Evolutionary conservation across 106 monocot genomes (phyloP).

Genomic region (Triglochin maritima): DNA sequence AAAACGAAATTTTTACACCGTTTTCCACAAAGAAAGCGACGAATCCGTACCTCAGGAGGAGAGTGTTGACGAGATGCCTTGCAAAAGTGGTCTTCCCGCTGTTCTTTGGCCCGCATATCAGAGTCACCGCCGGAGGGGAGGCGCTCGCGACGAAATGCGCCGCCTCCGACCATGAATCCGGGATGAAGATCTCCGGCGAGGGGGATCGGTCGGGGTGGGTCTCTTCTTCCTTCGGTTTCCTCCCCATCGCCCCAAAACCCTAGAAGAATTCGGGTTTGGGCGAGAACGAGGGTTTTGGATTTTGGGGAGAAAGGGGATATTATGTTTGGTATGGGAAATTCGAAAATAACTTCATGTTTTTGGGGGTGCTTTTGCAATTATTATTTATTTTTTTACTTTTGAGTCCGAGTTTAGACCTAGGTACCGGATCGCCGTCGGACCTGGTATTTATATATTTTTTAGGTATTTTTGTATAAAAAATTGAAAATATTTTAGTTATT

Average conservation of each 20-base stretch:
- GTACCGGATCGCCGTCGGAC: too few relatives aligned
- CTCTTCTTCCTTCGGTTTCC: background rate
- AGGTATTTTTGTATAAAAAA: too few relatives aligned
- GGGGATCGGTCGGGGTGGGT: background rate
- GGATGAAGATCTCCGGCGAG: conserved; percentile 15
- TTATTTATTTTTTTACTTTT: too few relatives aligned
- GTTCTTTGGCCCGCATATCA: conserved; percentile 81
- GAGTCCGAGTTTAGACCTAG: too few relatives aligned
- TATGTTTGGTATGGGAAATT: too few relatives aligned
- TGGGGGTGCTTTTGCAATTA: background rate
- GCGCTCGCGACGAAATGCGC: conserved; percentile 21
- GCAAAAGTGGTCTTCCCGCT: conserved; percentile 94
- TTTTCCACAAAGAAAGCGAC: background rate
- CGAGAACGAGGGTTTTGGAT: background rate
- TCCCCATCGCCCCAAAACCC: background rate
- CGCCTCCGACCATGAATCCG: conserved; percentile 43
- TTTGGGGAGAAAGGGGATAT: too few relatives aligned
- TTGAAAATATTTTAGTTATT: too few relatives aligned
- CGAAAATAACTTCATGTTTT: background rate
- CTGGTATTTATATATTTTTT: too few relatives aligned
- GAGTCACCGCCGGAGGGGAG: conserved; percentile 23
- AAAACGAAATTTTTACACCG: background rate
- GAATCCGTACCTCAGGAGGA: conserved; percentile 15
- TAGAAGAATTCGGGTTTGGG: background rate
- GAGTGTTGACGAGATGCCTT: conserved; percentile 64